These are phyloP conservation scores for Blastocystis sp. DNA, from an alignment of 352 stramenopile genomes.

Conservation along the genomic window DNA sequence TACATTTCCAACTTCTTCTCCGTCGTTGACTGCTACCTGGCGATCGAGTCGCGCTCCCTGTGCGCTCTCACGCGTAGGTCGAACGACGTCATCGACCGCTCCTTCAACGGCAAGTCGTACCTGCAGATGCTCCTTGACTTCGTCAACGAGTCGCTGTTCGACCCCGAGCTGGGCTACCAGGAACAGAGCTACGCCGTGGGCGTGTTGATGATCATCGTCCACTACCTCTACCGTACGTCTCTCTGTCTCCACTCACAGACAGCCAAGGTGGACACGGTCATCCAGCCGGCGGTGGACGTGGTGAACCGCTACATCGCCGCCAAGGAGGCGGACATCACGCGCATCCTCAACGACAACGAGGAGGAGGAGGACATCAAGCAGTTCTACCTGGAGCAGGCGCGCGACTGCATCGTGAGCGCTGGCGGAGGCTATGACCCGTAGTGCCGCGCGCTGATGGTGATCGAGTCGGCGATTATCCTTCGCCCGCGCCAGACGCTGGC, in stretches of 20 bases:
- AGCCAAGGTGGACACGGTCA: constrained; percentile 15
- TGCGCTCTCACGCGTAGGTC: background rate
- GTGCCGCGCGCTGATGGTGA: constrained; percentile 33
- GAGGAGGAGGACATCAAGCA: constrained; percentile 38
- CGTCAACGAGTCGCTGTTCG: constrained; percentile 1
- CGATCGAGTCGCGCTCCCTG: background rate
- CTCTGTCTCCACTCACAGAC: background rate
- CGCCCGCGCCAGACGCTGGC: background rate
- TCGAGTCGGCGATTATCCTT: constrained; percentile 21
- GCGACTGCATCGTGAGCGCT: constrained; percentile 27
- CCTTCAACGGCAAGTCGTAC: constrained; percentile 50
- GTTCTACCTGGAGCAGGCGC: constrained; percentile 22
- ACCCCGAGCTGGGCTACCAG: constrained; percentile 6
- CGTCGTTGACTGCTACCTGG: constrained; percentile 50
- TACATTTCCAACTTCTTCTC: constrained; percentile 47
- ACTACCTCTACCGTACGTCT: constrained; percentile 26
- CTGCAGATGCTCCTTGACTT: constrained; percentile 40
- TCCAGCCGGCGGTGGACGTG: background rate
- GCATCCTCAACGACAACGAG: background rate
- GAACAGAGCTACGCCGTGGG: constrained; percentile 53
- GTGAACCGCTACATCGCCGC: background rate
- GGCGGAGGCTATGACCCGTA: background rate
- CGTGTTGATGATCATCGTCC: constrained; percentile 64
- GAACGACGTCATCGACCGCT: background rate
- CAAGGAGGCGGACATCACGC: constrained; percentile 20